Percentiles rank a stretch among this genome's conserved stretches.
phyloP scores from a whole-genome alignment of 257 asterid genomes.

The Salvia hispanica region DNA sequence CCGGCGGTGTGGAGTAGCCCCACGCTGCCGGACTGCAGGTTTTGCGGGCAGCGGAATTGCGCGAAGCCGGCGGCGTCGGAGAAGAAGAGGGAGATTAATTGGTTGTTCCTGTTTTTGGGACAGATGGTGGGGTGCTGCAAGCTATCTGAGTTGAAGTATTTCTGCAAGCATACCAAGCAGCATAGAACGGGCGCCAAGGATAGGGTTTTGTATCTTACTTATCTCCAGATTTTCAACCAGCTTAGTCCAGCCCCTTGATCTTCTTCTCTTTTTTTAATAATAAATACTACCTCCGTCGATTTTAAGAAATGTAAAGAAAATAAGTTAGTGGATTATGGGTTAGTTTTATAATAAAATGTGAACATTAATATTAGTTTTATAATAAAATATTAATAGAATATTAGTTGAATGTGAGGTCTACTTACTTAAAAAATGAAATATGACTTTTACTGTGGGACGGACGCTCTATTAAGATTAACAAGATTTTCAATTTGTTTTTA shows the following conservation, averaged over 20 bases:
- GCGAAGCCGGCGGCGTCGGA: constrained; percentile 42
- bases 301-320: no score
- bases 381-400: no score
- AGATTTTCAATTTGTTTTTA: no score
- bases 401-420: no score
- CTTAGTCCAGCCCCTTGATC: constrained; percentile 15
- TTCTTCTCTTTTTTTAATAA: no score
- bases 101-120: constrained; percentile 61
- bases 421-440: no score
- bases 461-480: no score
- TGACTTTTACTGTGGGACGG: no score
- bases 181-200: constrained; percentile 68
- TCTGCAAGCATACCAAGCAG: constrained; percentile 54
- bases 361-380: no score
- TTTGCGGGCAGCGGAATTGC: constrained; percentile 43
- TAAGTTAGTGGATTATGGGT: no score
- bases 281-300: no score
- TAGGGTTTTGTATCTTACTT: constrained; percentile 56
- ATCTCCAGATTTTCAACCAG: constrained; percentile 49
- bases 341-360: no score
- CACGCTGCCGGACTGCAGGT: constrained; percentile 40
- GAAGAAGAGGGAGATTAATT: constrained; percentile 47
- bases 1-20: constrained; percentile 54
- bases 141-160: constrained; percentile 53
- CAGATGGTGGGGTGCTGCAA: constrained; percentile 61